Percentiles rank a stretch among this genome's conserved stretches.
These are phyloP conservation scores for Candida loeiensis DNA, from an alignment of 805 yeast genomes.

Conservation along the genomic window DNA sequence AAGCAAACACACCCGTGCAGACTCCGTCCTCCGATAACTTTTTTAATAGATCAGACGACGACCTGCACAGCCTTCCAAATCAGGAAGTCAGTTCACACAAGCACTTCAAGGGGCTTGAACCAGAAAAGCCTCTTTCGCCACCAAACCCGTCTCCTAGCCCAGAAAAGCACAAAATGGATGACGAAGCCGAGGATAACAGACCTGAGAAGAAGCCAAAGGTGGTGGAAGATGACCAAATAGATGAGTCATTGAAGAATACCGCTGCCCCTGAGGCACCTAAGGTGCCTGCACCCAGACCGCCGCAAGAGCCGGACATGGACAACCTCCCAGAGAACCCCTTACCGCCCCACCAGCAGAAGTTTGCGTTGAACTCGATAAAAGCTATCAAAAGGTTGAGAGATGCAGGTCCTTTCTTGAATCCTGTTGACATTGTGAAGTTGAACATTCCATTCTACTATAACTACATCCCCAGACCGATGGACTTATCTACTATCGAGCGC, in stretches of 20 bases:
- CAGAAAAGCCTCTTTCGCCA: conserved; percentile 41
- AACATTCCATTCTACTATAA: conserved; percentile 90
- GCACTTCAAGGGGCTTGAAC: conserved; percentile 13
- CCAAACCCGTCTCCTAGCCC: conserved; percentile 46
- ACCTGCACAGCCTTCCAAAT: conserved; percentile 9
- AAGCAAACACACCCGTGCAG: conserved; percentile 37
- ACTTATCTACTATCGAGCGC: conserved; percentile 82
- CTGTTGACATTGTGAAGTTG: conserved; percentile 85
- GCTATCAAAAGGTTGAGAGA: conserved; percentile 89
- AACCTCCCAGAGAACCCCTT: conserved; percentile 64
- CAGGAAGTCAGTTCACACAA: conserved; percentile 6
- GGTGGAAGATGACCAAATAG: conserved; percentile 13
- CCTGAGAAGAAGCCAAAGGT: conserved; percentile 19
- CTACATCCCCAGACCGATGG: conserved; percentile 86
- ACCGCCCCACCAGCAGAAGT: conserved; percentile 81
- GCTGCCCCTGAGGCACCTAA: conserved; percentile 6
- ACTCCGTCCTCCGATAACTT: conserved; percentile 34
- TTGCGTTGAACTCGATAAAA: conserved; percentile 72
- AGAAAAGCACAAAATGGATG: conserved; percentile 30
- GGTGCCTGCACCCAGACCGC: conserved; percentile 72
- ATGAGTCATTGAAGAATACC: conserved; percentile 8
- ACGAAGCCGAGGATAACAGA: conserved; percentile 19
- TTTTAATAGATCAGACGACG: conserved; percentile 22
- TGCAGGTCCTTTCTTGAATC: conserved; percentile 83
- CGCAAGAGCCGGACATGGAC: conserved; percentile 68